These are phyloP conservation scores for Beauveria rudraprayagi DNA, from an alignment of 2,329 filamentous ascomycete species.

Conservation along the genomic window DNA sequence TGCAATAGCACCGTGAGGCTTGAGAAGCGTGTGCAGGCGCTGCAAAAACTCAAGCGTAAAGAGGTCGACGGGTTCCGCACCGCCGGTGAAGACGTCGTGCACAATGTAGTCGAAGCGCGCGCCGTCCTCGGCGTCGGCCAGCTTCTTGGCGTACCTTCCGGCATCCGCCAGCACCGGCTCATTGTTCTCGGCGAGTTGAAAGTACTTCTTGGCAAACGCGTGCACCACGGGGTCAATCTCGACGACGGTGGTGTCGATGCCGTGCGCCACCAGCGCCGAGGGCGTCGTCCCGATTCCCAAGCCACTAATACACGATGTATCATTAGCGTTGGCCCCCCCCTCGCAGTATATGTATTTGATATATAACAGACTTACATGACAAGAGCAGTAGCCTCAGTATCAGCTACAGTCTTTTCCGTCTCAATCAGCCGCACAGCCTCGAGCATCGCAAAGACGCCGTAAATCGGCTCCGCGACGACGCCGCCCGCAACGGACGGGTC, in stretches of 20 bases:
- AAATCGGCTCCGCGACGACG: slow-evolving; percentile 73
- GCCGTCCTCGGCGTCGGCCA: slow-evolving; percentile 33
- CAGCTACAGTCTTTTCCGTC: slow-evolving; percentile 41
- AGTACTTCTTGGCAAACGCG: slow-evolving; percentile 74
- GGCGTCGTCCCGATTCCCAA: slow-evolving; percentile 90
- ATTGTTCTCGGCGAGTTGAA: slow-evolving; percentile 69
- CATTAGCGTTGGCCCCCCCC: not conserved
- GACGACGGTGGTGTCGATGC: slow-evolving; percentile 86
- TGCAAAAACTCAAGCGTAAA: slow-evolving; percentile 82
- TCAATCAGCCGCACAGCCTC: slow-evolving; percentile 82
- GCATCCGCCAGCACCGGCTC: slow-evolving; percentile 78
- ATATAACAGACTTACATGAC: slow-evolving; percentile 68
- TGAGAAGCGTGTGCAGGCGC: slow-evolving; percentile 62
- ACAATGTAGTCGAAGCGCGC: slow-evolving; percentile 79
- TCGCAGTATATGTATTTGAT: too few relatives aligned
- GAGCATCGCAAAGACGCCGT: slow-evolving; percentile 91
- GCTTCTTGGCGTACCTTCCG: slow-evolving; percentile 52
- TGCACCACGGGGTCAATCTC: slow-evolving; percentile 91
- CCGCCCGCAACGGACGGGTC: slow-evolving; percentile 36
- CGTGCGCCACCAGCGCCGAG: slow-evolving; percentile 75
- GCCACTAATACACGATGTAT: slow-evolving; percentile 44
- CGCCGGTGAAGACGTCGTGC: slow-evolving; percentile 96
- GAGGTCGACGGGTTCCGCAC: slow-evolving; percentile 78
- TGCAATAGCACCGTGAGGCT: slow-evolving; percentile 74
- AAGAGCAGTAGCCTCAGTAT: slow-evolving; percentile 67